Base-by-base conservation (phyloP, 2,329 filamentous ascomycete species). In the Venturia oleaginea region DNA sequence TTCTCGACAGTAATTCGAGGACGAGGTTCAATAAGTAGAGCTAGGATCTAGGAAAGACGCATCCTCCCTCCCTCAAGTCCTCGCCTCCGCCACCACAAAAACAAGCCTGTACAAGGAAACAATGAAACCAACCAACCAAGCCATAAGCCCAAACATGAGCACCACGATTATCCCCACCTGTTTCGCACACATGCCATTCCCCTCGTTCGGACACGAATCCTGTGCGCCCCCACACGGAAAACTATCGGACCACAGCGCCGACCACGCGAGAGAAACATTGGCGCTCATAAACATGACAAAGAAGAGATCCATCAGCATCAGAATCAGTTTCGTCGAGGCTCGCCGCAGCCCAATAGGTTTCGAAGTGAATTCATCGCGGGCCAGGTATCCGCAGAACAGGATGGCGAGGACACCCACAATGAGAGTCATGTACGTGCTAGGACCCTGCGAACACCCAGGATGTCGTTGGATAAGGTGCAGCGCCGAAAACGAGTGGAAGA, bases 221-320 rank as follows among this genome's bases (percentile, higher is more conserved):
- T 11, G 17, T 2, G 8, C 22, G n/a, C 24, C 11, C n/a, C 24
- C 24, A 30, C 79, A 81, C 8, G 78, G 78, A 73, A 86, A 87
- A 48, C 81, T 79, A 37, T 81, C 78, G 69, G 88, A 84, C 6
- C 81, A 87, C 63, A 97, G 79, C 10, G 91, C 89, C 72, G 91
- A 89, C 73, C 97, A 96, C 1, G 93, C 92, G 68, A 99, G 80
- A 48, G 91, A 90, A 32, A 96, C 84, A 76, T 96, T 97, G 62
- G 92, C 92, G 4, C 92, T 92, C 75, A 96, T 93, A 78, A 99
- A 96, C 51, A 97, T 92, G 71, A 99, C 96, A 74, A 99, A 99
- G 71, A 97, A 87, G 3, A 99, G 82, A 76, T 99, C 94, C 65
- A 96, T 84, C 64, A 99, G 85, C 66, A 97, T 90, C 61, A 99